Evolutionary conservation across 2,329 filamentous ascomycete species (phyloP), one percentile per base, ranked within the genome.

Genomic region (Aspergillus novofumigatus): DNA sequence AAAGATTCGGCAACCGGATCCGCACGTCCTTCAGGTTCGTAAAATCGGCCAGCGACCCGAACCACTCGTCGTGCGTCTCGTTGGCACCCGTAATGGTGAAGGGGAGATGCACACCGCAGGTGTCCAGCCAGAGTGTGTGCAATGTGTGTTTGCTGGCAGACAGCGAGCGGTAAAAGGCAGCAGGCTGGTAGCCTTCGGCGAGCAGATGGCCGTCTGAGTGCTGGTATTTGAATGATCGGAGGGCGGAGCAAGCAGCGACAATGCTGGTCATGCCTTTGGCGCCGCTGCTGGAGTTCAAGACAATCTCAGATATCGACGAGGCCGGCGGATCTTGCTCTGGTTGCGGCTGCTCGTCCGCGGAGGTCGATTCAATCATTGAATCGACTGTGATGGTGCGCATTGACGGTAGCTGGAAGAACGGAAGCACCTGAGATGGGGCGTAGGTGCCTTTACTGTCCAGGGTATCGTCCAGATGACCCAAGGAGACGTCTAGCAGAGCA

Each of bases 151-250:
- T 70, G 44, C 65, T 69, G 14, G 51, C 53, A 4, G 62, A 48
- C 23, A 71, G 57, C 8, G 68, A 67, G 29, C 52, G 58, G 53
- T 63, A 54, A 50, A 71, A 70, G 1, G 66, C 64, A 1, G 62
- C 56, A 1, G 68, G 69, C 32, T 61, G 64, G 53, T 66, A 71
- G 4, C 66, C 68, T 44, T 65, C 61, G 0, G 67, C 62, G 2
- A 61, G 57, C 6, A 68, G 44, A n/a, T 68, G 65, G 2, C 61
- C 61, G 49, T 71, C 68, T 1, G 67, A 69, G 55, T 71, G 69
- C 45, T 71, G 69, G 28, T 71, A 70, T 51, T 70, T 71, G 55
- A 71, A 69, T 0, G 66, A 67, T 3, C 56, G 60, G 17, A 71
- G 53, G 1, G 60, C 55, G 7, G 63, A 49, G 54, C 69, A 70